Evolutionary conservation across 345 rosid genomes (phyloP), one percentile per base, ranked within the genome.

Genomic region (Kernera saxatilis): DNA sequence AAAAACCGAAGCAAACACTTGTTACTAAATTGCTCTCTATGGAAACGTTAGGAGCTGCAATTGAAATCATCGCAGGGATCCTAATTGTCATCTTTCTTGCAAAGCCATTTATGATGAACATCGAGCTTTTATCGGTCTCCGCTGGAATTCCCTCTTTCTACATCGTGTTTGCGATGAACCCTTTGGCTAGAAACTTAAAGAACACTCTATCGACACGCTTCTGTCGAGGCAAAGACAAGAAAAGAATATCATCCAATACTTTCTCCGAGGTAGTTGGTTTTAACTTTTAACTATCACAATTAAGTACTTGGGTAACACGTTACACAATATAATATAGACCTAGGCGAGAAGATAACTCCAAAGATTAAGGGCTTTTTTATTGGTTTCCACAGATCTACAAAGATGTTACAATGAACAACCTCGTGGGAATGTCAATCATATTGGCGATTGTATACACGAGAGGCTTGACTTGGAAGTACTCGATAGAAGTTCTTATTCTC

Each of bases 371-470:
- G 22, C 9, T 18, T 19, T 21, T 45, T 25, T 51, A 10, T 66
- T 50, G 18, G 46, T 14, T 59, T 62, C 17, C 27, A 30, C 74
- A 75, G 78, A 75, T 75, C 1, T 68, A 75, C 36, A 27, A 36
- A 43, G 59, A 70, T 54, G 35, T 69, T 27, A 63, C 74, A 22
- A 62, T 76, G 71, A 70, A 76, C 35, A 76, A 63, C 43, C 41
- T 76, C 44, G 50, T 67, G 73, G 73, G 68, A 17, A 59, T 74
- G n/a, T 74, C 73, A 19, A 32, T 74, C 54, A 59, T 67, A 49
- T 67, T 74, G 68, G 78, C 49, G 5, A 61, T 67, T 41, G 39
- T 74, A 5, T 74, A 74, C 55, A 17, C 55, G 15, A 52, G 62
- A 39, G 78, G 62, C 14, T 67, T 74, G 53, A 40, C 72, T 15